Conservation (phyloP, 257 asterid genomes). For the Rehmannia glutinosa region DNA sequence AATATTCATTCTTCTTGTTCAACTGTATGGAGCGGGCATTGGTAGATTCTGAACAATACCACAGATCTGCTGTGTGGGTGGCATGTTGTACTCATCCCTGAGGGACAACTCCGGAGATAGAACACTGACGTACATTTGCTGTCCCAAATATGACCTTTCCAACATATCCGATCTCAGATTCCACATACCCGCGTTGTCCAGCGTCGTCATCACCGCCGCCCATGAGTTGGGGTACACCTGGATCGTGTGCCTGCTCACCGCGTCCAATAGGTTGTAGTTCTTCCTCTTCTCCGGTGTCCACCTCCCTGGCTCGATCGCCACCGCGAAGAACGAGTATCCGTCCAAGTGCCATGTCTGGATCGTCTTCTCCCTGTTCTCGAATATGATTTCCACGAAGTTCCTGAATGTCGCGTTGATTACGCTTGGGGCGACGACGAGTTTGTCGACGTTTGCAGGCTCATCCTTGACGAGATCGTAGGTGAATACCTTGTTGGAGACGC, state of each 20-base stretch:
- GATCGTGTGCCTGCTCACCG: conserved; percentile 44
- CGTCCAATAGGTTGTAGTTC: conserved; percentile 46
- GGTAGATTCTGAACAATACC: conserved; percentile 41
- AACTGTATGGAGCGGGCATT: conserved; percentile 28
- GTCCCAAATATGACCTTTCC: conserved; percentile 50
- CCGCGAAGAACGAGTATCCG: conserved; percentile 56
- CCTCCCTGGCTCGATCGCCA: conserved; percentile 48
- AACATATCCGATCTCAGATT: conserved; percentile 48
- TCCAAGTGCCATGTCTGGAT: conserved; percentile 54
- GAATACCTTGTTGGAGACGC: conserved; percentile 31
- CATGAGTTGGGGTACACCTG: conserved; percentile 57
- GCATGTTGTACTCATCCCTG: conserved; percentile 55
- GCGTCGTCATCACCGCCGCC: conserved; percentile 53
- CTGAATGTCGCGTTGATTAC: conserved; percentile 41
- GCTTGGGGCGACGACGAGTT: conserved; percentile 23
- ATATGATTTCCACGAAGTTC: conserved; percentile 43
- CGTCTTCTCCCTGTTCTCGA: conserved; percentile 45
- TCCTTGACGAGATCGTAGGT: conserved; percentile 39
- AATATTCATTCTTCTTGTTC: too few relatives aligned
- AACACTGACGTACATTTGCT: conserved; percentile 44
- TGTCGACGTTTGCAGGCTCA: conserved; percentile 19
- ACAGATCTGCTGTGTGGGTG: conserved; percentile 33
- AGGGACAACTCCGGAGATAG: conserved; percentile 35
- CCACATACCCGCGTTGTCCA: conserved; percentile 69
- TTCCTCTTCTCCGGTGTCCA: conserved; percentile 55